Evolutionary conservation across 116 monocot genomes (phyloP), one percentile per base, ranked within the genome.

Genomic region (Trichopus zeylanicus): DNA sequence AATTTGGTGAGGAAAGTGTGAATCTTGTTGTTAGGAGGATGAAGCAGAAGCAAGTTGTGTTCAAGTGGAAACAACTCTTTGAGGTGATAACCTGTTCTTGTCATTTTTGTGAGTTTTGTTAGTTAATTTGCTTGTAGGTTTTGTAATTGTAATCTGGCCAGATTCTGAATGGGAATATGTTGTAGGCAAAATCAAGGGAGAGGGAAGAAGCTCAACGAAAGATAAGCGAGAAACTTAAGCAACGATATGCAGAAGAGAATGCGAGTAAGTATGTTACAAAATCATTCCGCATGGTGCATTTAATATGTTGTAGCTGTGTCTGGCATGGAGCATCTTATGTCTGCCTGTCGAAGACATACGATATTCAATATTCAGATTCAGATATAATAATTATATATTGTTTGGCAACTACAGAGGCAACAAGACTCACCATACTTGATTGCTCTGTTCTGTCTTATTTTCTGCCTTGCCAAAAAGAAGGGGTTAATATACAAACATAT

Each of bases 181-280:
- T 67, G 48, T 57, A 97, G 97, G 97, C 82, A 48, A 91, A 91
- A 61, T 61, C 11, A 31, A 78, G 82, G 64, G 82, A 78, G 61
- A 78, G 79, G 53, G 80, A 87, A 79, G 56, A 57, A 31, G 74
- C 72, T 63, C 63, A 73, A 60, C 49, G 69, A 49, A 74, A 70
- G 69, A 69, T 69, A 7, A 67, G 33, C 6, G 68, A 79, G 62
- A 87, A 65, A 64, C 64, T 91, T 28, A 87, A 71, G 66, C 74
- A 71, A 57, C 70, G 74, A 53, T 88, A 87, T 74, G 78, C 74
- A 48, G 83, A 84, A 78, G 82, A 31, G 29, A 28, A 65, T 21
- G 76, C 84, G 20, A 74, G 97, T 97, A 67, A 87, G 77, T 71
- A 1, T 66, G 11, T 55, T 0, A 3, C 20, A 13, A 4, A 7